Evolutionary conservation across 148 eudicot species (phyloP), one percentile per base, ranked within the genome.

Genomic region (Amaranthus palmeri): DNA sequence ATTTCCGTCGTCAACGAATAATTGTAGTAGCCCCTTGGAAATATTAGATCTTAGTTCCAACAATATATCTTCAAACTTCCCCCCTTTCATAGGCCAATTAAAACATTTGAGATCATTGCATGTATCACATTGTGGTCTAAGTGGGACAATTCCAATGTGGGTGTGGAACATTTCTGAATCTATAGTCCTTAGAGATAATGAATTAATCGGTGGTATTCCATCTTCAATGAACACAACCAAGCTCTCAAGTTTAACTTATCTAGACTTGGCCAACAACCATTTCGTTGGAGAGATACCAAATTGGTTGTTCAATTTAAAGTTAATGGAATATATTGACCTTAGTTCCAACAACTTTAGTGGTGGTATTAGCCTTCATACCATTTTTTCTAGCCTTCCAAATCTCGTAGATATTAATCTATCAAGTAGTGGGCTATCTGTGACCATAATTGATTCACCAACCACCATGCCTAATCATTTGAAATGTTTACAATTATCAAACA

Each of bases 401-500:
- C 44, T 50, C 8, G 3, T 17, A 2, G 0, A 0, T 14, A 6
- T 67, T 17, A 0, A 0, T 0, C 25, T 67, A 10, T 18, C 44
- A 25, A 12, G 12, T 9, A 67, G 70, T 53, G 71, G 71, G 3
- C 36, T 52, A 25, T 25, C 36, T 1, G 36, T 25, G 36, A 25
- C 36, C 36, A 25, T 25, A 25, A 25, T 25, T 25, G 36, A 25
- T 25, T 25, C 36, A 54, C 13, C 55, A 50, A 69, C 41, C 61
- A 47, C 55, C 36, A 25, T 69, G 7, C 54, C 54, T 53, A 53
- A 69, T 43, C 79, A 55, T 13, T 73, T 76, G 50, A 1, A 2
- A 8, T 4, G 12, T 7, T 53, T 78, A 45, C 72, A 72, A 14
- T 72, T 83, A 18, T 77, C 81, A 8, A 49, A 76, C 46, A 72